These are phyloP conservation scores for Penicillium fimorum DNA, from an alignment of 495 filamentous ascomycete species.

Conservation along the genomic window DNA sequence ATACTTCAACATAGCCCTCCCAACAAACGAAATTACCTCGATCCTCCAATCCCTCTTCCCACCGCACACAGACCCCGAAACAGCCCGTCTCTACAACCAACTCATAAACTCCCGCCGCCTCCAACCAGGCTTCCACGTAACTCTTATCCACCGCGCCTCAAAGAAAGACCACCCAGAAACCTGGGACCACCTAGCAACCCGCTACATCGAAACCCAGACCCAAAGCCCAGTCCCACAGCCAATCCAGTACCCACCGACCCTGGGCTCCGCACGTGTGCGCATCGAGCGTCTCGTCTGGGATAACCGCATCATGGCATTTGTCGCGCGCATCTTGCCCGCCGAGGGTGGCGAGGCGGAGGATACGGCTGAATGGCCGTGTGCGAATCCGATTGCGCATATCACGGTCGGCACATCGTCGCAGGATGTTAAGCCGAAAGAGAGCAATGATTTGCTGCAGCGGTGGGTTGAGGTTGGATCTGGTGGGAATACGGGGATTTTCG, in stretches of 20 bases:
- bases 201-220: slow-evolving; percentile 45
- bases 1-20: slow-evolving; percentile 74
- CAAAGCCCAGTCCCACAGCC: slow-evolving; percentile 40
- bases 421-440: slow-evolving; percentile 85
- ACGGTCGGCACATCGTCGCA: slow-evolving; percentile 77
- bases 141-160: slow-evolving; percentile 76
- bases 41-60: slow-evolving; percentile 68
- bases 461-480: slow-evolving; percentile 62
- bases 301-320: slow-evolving; percentile 79
- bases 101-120: slow-evolving; percentile 71
- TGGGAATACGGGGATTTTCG: slow-evolving; percentile 47
- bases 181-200: slow-evolving; percentile 64
- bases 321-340: slow-evolving; percentile 61
- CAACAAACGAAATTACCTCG: slow-evolving; percentile 53
- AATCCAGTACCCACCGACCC: slow-evolving; percentile 33
- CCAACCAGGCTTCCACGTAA: slow-evolving; percentile 88
- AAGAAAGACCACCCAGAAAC: slow-evolving; percentile 57
- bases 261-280: slow-evolving; percentile 54
- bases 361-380: slow-evolving; percentile 56
- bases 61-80: slow-evolving; percentile 31
- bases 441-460: slow-evolving; percentile 73
- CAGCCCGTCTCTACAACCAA: slow-evolving; percentile 67
- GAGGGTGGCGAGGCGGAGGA: slow-evolving; percentile 30
- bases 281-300: slow-evolving; percentile 78
- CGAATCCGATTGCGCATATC: slow-evolving; percentile 80